Evolutionary conservation across 2,329 filamentous ascomycete genomes (phyloP).

Genomic region (Aspergillus felis): DNA sequence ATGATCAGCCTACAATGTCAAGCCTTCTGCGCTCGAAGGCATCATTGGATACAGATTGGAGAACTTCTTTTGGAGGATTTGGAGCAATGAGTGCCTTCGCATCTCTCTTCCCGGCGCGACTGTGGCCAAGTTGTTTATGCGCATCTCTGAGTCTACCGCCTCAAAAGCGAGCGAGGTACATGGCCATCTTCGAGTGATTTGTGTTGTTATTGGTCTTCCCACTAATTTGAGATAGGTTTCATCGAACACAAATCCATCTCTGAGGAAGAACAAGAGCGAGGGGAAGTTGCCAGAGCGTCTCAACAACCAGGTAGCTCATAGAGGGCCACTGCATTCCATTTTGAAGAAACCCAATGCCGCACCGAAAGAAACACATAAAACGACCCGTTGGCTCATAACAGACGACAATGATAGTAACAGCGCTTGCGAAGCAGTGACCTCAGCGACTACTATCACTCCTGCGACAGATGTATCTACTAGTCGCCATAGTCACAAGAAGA

Average conservation of each 20-base stretch:
- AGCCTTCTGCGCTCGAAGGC: slow-evolving; percentile 40
- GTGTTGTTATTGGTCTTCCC: background rate
- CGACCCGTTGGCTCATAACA: slow-evolving; percentile 29
- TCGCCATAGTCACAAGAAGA: slow-evolving; percentile 24
- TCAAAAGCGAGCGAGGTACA: background rate
- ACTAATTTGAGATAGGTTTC: background rate
- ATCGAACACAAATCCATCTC: background rate
- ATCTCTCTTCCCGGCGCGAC: slow-evolving; percentile 35
- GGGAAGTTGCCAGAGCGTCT: background rate
- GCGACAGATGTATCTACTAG: slow-evolving; percentile 2
- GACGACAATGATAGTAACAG: slow-evolving; percentile 20
- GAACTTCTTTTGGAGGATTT: slow-evolving; percentile 53
- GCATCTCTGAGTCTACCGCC: slow-evolving; percentile 36
- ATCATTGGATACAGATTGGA: slow-evolving; percentile 43
- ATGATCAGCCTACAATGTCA: slow-evolving; percentile 44
- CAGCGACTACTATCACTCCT: slow-evolving; percentile 17
- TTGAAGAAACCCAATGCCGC: slow-evolving; percentile 34
- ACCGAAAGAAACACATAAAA: slow-evolving; percentile 24
- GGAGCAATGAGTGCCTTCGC: slow-evolving; percentile 39
- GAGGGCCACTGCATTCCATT: slow-evolving; percentile 31
- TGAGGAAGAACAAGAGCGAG: background rate
- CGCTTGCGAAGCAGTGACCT: slow-evolving; percentile 23
- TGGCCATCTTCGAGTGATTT: background rate
- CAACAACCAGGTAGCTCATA: background rate
- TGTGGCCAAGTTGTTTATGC: slow-evolving; percentile 42